Conservation (phyloP, 2,329 filamentous ascomycete species). For the Aureobasidium sp. region DNA sequence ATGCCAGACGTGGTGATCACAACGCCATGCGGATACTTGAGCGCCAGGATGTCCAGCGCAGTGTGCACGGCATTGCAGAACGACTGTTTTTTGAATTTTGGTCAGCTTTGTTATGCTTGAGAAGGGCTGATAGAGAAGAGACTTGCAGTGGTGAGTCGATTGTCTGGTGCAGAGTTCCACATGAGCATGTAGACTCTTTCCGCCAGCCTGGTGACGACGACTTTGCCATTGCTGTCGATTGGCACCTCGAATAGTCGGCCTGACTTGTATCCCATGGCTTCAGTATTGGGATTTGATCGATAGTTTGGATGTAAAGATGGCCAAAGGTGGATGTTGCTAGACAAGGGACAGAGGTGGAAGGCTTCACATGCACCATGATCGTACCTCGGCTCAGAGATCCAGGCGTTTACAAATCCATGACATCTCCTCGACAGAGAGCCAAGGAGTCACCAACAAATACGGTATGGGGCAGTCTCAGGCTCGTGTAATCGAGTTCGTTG, state of each 20-base stretch:
- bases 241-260: slow-evolving; percentile 25
- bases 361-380: slow-evolving; percentile 6
- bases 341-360: background rate
- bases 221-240: slow-evolving; percentile 22
- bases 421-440: background rate
- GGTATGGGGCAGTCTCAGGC: background rate
- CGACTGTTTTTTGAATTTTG: slow-evolving; percentile 18
- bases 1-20: slow-evolving; percentile 70
- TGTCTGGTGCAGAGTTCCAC: slow-evolving; percentile 65
- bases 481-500: background rate
- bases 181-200: slow-evolving; percentile 64
- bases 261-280: slow-evolving; percentile 5
- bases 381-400: slow-evolving; percentile 1
- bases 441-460: background rate
- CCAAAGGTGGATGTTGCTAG: background rate
- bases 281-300: background rate
- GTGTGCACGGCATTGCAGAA: slow-evolving; percentile 62
- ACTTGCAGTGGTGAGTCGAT: slow-evolving; percentile 57
- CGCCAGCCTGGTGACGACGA: slow-evolving; percentile 56
- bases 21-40: slow-evolving; percentile 61
- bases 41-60: slow-evolving; percentile 69
- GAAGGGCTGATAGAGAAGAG: too few relatives aligned
- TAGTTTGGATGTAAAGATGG: background rate
- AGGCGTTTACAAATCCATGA: background rate
- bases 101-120: too few relatives aligned